Evolutionary conservation across 1,284 basidiomycete genomes (phyloP).

Genomic region (Malassezia nana): DNA sequence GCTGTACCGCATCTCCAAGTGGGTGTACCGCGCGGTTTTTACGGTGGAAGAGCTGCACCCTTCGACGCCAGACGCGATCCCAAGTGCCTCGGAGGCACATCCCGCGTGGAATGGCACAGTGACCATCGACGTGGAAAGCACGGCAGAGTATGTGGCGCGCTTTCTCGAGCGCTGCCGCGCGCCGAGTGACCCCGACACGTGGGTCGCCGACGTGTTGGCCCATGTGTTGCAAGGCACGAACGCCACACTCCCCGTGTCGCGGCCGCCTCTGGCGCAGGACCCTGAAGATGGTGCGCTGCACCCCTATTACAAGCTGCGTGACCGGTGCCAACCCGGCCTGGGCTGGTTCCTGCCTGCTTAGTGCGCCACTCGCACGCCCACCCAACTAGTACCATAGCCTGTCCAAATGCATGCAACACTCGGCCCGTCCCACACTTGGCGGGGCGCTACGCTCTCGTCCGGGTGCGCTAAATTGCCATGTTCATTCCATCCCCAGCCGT

Average conservation of each 20-base stretch:
- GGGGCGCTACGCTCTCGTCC: background rate
- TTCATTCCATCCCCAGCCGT: slow-evolving; percentile 19
- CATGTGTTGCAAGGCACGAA: background rate
- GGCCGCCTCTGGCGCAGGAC: background rate
- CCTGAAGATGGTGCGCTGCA: background rate
- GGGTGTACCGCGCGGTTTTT: slow-evolving; percentile 48
- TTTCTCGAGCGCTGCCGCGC: slow-evolving; percentile 28
- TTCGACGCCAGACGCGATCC: slow-evolving; percentile 16
- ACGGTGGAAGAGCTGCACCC: slow-evolving; percentile 29
- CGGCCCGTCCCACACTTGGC: background rate
- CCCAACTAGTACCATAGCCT: slow-evolving; percentile 6
- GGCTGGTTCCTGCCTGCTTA: slow-evolving; percentile 33
- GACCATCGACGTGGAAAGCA: slow-evolving; percentile 42
- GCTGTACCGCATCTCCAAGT: slow-evolving; percentile 48
- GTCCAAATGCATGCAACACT: background rate
- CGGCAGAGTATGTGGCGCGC: slow-evolving; percentile 39
- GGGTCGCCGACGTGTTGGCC: background rate
- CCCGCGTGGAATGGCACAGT: slow-evolving; percentile 31
- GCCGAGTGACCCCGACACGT: slow-evolving; percentile 3
- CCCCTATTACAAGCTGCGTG: slow-evolving; percentile 33
- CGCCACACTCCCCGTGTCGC: background rate
- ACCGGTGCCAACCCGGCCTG: slow-evolving; percentile 31
- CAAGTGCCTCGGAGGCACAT: slow-evolving; percentile 12
- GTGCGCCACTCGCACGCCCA: background rate
- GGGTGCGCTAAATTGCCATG: slow-evolving; percentile 8